Conservation (phyloP, 176 grass and related monocot genomes). For the Zea luxurians region DNA sequence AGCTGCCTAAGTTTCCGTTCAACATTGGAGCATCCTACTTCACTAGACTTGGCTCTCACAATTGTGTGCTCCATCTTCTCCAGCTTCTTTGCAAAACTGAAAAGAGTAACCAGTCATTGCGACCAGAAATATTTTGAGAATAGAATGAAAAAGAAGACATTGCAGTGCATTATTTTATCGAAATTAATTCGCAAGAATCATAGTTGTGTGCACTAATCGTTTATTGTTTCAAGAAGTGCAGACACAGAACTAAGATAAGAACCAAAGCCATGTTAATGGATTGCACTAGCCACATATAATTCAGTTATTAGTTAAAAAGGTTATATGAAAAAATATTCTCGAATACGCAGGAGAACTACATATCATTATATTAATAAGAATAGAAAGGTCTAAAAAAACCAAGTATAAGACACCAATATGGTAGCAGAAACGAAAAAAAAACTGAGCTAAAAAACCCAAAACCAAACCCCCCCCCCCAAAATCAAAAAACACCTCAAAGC, state of each 20-base stretch:
- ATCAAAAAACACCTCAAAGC: too few species aligned
- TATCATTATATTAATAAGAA: too few species aligned
- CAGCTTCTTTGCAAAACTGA: slow-evolving; percentile 65
- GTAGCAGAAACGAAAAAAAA: too few species aligned
- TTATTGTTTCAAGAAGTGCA: background rate
- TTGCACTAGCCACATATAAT: background rate
- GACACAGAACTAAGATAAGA: background rate
- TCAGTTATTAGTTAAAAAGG: background rate
- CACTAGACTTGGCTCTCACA: slow-evolving; percentile 61
- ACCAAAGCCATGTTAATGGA: slow-evolving; percentile 5
- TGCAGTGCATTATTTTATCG: background rate
- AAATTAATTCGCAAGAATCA: background rate
- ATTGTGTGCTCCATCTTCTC: slow-evolving; percentile 67
- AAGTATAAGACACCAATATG: too few species aligned
- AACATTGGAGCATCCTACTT: slow-evolving; percentile 72
- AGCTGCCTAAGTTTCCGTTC: slow-evolving; percentile 80
- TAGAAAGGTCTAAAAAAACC: too few species aligned
- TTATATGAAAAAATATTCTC: background rate
- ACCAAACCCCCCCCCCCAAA: too few species aligned
- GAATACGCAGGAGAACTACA: too few species aligned
- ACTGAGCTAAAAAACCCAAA: too few species aligned
- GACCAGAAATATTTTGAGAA: slow-evolving; percentile 19
- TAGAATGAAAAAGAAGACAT: slow-evolving; percentile 16
- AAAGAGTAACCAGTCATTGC: slow-evolving; percentile 30
- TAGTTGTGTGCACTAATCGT: slow-evolving; percentile 17